These are phyloP conservation scores for Saccharomyces hybrid DNA, from an alignment of 1,139 yeast species.

Conservation along the genomic window DNA sequence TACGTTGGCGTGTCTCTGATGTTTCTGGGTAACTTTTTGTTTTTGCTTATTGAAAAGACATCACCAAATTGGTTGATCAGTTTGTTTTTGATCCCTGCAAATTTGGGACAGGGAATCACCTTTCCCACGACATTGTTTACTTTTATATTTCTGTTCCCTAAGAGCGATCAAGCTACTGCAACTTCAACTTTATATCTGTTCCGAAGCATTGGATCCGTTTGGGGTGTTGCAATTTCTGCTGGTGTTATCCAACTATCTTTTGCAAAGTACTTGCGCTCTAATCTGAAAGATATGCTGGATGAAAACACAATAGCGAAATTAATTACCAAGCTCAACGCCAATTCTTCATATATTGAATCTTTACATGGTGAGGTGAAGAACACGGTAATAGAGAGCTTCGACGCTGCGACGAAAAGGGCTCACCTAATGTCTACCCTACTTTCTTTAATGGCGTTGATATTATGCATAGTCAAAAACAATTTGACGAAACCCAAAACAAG, in stretches of 20 bases:
- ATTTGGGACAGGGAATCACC: slow-evolving; percentile 38
- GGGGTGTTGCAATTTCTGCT: slow-evolving; percentile 38
- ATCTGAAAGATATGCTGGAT: slow-evolving; percentile 1
- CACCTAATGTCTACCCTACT: slow-evolving; percentile 10
- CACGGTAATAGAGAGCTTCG: slow-evolving; percentile 12
- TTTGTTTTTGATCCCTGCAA: slow-evolving; percentile 35
- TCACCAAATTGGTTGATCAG: slow-evolving; percentile 29
- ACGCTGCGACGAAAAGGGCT: slow-evolving; percentile 8
- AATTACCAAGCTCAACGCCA: slow-evolving; percentile 1
- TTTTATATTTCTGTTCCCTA: slow-evolving; percentile 35
- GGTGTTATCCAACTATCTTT: slow-evolving; percentile 26
- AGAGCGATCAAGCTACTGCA: slow-evolving; percentile 33
- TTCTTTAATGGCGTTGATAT: slow-evolving; percentile 5
- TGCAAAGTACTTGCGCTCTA: slow-evolving; percentile 3
- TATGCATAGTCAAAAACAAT: not conserved
- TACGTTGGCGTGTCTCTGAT: slow-evolving; percentile 33
- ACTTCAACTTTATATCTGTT: slow-evolving; percentile 37
- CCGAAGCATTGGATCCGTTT: slow-evolving; percentile 38
- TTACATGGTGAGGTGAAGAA: slow-evolving; percentile 9
- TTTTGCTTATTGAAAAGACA: slow-evolving; percentile 25
- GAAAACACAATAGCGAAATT: not conserved
- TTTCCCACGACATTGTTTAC: slow-evolving; percentile 38
- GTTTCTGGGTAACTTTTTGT: slow-evolving; percentile 34
- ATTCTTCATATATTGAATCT: slow-evolving; percentile 9
- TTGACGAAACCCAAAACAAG: not conserved